Evolutionary conservation across 202 grass and related monocot genomes (phyloP), one percentile per base, ranked within the genome.

Genomic region (Elaeis oleifera): DNA sequence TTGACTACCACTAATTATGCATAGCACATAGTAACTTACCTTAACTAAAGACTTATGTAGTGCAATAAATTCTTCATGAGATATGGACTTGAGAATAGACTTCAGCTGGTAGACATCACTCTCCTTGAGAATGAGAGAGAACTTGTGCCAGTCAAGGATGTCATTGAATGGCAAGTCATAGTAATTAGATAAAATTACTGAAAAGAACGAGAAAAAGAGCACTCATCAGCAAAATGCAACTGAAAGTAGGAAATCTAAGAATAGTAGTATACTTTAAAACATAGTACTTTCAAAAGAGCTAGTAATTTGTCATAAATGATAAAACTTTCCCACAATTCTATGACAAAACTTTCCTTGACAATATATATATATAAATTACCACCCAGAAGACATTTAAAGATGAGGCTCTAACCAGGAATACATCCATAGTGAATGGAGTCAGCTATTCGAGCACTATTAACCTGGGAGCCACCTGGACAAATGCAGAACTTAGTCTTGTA

Each of bases 101-200:
- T 99, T 99, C 49, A 99, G 72, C 76, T 84, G 57, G 72, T 99
- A 92, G 56, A 99, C 82, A 75, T 92, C 94, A 59, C 66, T 83
- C 80, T 99, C 94, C 80, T 62, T 92, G 58, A 99, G 88, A 69
- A 99, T 51, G 66, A 99, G 57, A 4, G 82, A 84, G 64, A 99
- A 99, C 63, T 92, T 86, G 49, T 76, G 84, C 94, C 94, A 99
- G 65, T 99, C 75, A 59, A 99, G 77, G 50, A 81, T 73, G 74
- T 94, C 88, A 84, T 84, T 86, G 79, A 99, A 94, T 63, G 88
- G 94, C 69, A 99, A 67, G 50, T 99, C 94, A 19, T 99, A 99
- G 60, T 89, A 94, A 71, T 99, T 75, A 21, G 94, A 92, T 72
- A 99, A 92, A 81, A 94, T 99, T 73, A 99, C 94, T 99, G 74